These are phyloP conservation scores for Plantago rigida DNA, from an alignment of 305 asterid species.

Conservation along the genomic window DNA sequence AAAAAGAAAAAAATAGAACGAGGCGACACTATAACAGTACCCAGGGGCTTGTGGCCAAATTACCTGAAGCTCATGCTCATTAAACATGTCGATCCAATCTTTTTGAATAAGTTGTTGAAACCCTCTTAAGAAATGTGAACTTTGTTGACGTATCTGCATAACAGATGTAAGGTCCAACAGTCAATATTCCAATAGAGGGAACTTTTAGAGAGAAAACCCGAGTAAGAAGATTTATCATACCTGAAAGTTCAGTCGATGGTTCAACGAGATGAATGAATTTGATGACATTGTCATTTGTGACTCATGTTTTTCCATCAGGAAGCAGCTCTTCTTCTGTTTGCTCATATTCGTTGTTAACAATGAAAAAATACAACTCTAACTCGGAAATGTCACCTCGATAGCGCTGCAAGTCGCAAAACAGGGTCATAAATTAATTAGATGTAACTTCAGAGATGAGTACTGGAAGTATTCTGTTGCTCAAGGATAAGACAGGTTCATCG, in stretches of 20 bases:
- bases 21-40: no score
- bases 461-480: background rate
- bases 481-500: no score
- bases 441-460: background rate
- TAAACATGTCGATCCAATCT: slow-evolving; percentile 94
- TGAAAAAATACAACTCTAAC: slow-evolving; percentile 82
- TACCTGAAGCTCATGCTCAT: slow-evolving; percentile 95
- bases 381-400: slow-evolving; percentile 64
- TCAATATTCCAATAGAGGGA: slow-evolving; percentile 19
- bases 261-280: slow-evolving; percentile 86
- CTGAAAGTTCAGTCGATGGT: slow-evolving; percentile 89
- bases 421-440: background rate
- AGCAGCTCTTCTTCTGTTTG: slow-evolving; percentile 88
- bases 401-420: slow-evolving; percentile 46
- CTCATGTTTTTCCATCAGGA: slow-evolving; percentile 71
- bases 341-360: slow-evolving; percentile 85
- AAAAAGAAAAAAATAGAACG: no score
- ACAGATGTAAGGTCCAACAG: slow-evolving; percentile 15
- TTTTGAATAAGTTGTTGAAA: slow-evolving; percentile 82
- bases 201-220: no score
- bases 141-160: slow-evolving; percentile 76
- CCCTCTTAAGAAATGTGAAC: slow-evolving; percentile 84
- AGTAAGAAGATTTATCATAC: slow-evolving; percentile 28
- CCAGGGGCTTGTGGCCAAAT: background rate
- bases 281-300: slow-evolving; percentile 84